These are phyloP conservation scores for Yamagishiella unicocca DNA, from an alignment of 139 green algal species.

Conservation along the genomic window DNA sequence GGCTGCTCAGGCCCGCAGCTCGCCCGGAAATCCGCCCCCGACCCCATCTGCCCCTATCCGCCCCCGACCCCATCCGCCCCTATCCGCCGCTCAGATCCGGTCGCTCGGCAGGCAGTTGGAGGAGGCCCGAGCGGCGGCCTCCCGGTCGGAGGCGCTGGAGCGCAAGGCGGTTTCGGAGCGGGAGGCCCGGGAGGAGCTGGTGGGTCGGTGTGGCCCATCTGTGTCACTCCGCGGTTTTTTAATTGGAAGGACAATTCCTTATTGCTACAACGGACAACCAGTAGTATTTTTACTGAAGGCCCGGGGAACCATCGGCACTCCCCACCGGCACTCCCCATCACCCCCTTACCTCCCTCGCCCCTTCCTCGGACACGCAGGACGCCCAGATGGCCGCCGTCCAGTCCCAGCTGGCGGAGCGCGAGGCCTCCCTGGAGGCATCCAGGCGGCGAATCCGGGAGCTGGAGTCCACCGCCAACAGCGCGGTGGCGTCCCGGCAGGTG, in stretches of 20 bases:
- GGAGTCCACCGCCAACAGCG: slow-evolving; percentile 10
- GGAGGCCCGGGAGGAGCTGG: slow-evolving; percentile 23
- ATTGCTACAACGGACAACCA: too few relatives aligned
- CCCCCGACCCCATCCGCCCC: not conserved
- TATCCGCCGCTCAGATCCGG: slow-evolving; percentile 2
- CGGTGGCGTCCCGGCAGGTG: not conserved
- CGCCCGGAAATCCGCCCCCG: too few relatives aligned
- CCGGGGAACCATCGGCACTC: too few relatives aligned
- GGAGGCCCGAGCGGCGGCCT: not conserved
- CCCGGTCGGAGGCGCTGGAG: not conserved
- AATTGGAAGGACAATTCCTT: too few relatives aligned
- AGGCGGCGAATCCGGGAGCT: slow-evolving; percentile 12
- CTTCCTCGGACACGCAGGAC: not conserved
- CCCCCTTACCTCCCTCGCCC: too few relatives aligned
- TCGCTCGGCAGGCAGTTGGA: slow-evolving; percentile 7
- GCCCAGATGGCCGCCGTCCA: not conserved
- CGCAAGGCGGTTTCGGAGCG: not conserved
- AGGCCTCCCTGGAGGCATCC: not conserved
- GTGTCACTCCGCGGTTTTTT: too few relatives aligned
- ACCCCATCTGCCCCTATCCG: too few relatives aligned
- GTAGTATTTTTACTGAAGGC: too few relatives aligned
- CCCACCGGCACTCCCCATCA: too few relatives aligned
- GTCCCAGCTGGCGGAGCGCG: not conserved
- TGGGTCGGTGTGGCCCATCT: not conserved
- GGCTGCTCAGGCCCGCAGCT: too few relatives aligned